Evolutionary conservation across 371 early-diverging fungal genomes (phyloP).

Genomic region (Basidiobolus meristosporus): DNA sequence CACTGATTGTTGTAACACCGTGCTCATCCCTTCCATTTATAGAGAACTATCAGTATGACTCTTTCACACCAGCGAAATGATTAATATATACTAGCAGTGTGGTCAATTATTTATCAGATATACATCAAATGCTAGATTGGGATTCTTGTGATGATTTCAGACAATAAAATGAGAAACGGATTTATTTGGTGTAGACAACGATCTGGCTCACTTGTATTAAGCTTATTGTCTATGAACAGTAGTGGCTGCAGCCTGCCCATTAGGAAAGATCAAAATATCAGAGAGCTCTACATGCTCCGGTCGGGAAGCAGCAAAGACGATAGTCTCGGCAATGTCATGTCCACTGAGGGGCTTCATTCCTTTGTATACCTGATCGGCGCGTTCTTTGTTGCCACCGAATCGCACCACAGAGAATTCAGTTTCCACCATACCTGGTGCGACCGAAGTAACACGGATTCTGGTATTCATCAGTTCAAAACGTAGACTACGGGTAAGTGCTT

Average conservation of each 20-base stretch:
- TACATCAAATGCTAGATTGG: too few relatives aligned
- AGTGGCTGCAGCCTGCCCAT: conserved; percentile 48
- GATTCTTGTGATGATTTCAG: too few relatives aligned
- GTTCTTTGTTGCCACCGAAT: conserved; percentile 59
- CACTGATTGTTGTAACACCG: too few relatives aligned
- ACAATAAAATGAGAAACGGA: too few relatives aligned
- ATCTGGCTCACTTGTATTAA: too few relatives aligned
- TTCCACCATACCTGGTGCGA: conserved; percentile 68
- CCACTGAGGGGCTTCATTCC: conserved; percentile 36
- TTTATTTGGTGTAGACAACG: too few relatives aligned
- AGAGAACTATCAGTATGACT: too few relatives aligned
- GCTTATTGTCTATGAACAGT: conserved; percentile 9
- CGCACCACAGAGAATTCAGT: conserved; percentile 83
- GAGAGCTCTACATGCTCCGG: conserved; percentile 71
- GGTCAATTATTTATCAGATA: too few relatives aligned
- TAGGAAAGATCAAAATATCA: conserved; percentile 55
- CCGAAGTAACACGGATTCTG: conserved; percentile 52
- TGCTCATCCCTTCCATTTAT: too few relatives aligned
- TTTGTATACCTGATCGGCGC: conserved; percentile 59
- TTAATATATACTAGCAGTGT: too few relatives aligned
- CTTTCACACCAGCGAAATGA: too few relatives aligned
- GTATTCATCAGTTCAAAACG: conserved; percentile 61
- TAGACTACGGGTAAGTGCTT: conserved; percentile 59
- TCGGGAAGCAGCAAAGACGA: conserved; percentile 66
- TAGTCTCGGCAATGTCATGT: conserved; percentile 24